phyloP scores from a whole-genome alignment of 2,329 filamentous ascomycete species.

The Botrytis tulipae region DNA sequence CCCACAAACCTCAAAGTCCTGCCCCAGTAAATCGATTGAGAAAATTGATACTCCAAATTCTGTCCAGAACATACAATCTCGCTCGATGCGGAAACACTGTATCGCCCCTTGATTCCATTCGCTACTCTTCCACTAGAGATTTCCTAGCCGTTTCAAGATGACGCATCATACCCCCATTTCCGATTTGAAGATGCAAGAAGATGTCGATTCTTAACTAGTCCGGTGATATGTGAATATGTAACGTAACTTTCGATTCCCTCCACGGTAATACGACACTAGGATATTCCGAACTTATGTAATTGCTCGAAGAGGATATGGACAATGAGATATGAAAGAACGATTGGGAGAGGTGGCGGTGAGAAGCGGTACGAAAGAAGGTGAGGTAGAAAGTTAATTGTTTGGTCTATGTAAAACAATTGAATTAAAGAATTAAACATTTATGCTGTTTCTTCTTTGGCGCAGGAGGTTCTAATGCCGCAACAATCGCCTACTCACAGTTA shows the following conservation, averaged over 20 bases:
- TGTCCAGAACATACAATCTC: not conserved
- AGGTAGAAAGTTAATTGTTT: conserved; percentile 7
- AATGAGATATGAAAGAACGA: not conserved
- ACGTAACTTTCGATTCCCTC: conserved; percentile 8
- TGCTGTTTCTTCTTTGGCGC: conserved; percentile 73
- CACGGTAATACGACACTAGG: not conserved
- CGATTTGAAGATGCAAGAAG: not conserved
- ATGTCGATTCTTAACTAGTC: not conserved
- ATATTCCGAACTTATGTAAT: conserved; percentile 4
- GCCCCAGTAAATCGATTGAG: not conserved
- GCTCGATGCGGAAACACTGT: not conserved
- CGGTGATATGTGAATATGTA: conserved; percentile 10
- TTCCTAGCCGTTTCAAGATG: not conserved
- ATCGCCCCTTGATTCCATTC: not conserved
- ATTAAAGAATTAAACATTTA: conserved; percentile 68
- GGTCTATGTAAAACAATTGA: conserved; percentile 6
- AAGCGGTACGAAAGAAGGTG: not conserved
- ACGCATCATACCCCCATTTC: not conserved
- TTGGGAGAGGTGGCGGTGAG: not conserved
- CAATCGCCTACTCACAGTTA: conserved; percentile 68
- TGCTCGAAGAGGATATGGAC: conserved; percentile 3
- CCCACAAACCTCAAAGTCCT: not conserved
- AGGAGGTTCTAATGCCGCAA: conserved; percentile 88
- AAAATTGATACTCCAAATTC: not conserved
- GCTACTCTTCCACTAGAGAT: not conserved